Evolutionary conservation across 371 early-diverging fungal genomes (phyloP).

Genomic region (Catenaria anguillulae): DNA sequence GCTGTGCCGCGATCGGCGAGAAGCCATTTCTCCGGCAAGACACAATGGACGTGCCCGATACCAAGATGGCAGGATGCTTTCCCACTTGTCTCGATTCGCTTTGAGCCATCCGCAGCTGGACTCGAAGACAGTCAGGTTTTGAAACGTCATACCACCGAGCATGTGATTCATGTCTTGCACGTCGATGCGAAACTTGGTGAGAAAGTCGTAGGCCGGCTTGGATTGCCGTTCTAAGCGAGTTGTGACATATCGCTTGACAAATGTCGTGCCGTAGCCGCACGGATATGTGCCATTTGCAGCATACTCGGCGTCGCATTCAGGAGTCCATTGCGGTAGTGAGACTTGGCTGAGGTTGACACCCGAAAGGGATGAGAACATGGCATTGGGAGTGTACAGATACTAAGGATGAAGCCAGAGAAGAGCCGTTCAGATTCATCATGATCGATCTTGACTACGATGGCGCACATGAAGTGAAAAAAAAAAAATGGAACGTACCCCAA

Average conservation of each 20-base stretch:
- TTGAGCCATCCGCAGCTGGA: neutral
- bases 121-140: neutral
- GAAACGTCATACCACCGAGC: neutral
- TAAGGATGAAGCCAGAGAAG: too few relatives aligned
- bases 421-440: too few relatives aligned
- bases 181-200: neutral
- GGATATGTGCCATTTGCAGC: too few relatives aligned
- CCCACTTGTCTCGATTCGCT: neutral
- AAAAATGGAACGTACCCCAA: too few relatives aligned
- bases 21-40: neutral
- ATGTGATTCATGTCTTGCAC: neutral
- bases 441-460: too few relatives aligned
- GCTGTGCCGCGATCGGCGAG: neutral
- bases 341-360: too few relatives aligned
- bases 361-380: too few relatives aligned
- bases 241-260: neutral
- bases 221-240: neutral
- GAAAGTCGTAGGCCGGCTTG: neutral
- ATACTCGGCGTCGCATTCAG: too few relatives aligned
- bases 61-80: neutral
- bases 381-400: too few relatives aligned
- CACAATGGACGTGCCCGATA: neutral
- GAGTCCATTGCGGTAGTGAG: too few relatives aligned
- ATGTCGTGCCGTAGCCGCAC: too few relatives aligned
- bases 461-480: too few relatives aligned